Evolutionary conservation across 208 protist genomes (phyloP), one percentile per base, ranked within the genome.

Genomic region (Balamuthia mandrillaris): DNA sequence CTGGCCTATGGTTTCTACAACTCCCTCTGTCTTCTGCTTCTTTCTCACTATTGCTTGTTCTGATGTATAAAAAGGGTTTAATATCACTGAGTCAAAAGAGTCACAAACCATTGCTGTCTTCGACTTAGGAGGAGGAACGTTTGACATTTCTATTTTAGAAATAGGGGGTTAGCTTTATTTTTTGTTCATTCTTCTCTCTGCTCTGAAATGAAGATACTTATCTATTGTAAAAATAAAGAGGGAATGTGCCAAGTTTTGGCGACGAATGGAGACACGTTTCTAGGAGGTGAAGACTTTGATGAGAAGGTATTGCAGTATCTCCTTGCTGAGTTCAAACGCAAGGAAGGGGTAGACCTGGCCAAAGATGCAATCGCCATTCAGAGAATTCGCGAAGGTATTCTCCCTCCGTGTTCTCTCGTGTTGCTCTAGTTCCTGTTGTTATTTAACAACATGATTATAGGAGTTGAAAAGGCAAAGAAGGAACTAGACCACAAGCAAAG

Each of bases 271-370:
- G 97, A 99, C 91, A 99, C 97, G 21, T 97, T 98, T 89, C 94
- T 99, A 12, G 98, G 98, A 61, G 98, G 98, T 49, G 98, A 99
- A 91, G 98, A 99, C 93, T 99, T 99, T 86, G 98, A 99, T 88
- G 88, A 94, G 33, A 75, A 56, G 14, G 47, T 99, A 21, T 72
- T 96, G 5, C 75, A 96, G 54, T 93, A 96, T 81, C 88, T 99
- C 21, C 29, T 96, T 14, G 51, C 87, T 5, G 92, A 97, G 81
- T 98, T 99, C 92, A 96, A 97, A 90, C 97, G 96, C 88, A 88
- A 91, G 72, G 81, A 94, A 31, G 90, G 91, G 24, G 93, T 98
- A 63, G 97, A 99, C 92, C 84, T 99, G 35, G 85, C 81, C 52
- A 95, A 96, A 79, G 96, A 99, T 89, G 87, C 78, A 16, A 93